Evolutionary conservation across 2,329 filamentous ascomycete species (phyloP).

Genomic region (Rutstroemia sp.): DNA sequence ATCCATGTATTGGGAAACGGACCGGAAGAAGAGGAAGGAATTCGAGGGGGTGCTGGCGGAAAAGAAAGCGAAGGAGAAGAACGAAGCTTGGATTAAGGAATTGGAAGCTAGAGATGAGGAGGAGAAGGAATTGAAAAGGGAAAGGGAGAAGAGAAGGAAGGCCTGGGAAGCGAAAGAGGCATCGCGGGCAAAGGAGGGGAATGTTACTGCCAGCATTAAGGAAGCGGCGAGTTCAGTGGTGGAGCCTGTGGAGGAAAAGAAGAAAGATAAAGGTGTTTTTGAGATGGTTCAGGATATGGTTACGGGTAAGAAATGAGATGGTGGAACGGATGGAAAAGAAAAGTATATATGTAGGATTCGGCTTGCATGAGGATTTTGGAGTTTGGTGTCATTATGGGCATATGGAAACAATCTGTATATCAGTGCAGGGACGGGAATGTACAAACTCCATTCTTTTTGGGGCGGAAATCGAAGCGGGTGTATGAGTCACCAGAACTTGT

Average conservation of each 20-base stretch:
- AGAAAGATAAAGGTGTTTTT: conserved; percentile 14
- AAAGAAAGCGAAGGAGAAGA: conserved; percentile 76
- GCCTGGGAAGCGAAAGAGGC: conserved; percentile 1
- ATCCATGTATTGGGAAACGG: conserved; percentile 75
- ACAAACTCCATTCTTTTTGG: conserved; percentile 8
- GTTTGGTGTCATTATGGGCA: not conserved
- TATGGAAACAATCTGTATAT: conserved; percentile 2
- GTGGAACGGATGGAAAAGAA: not conserved
- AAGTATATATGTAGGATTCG: not conserved
- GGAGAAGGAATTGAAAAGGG: conserved; percentile 52
- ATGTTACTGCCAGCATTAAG: not conserved
- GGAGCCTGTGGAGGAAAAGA: conserved; percentile 10
- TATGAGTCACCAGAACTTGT: not conserved
- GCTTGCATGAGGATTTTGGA: not conserved
- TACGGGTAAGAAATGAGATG: conserved; percentile 9
- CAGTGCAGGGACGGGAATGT: not conserved
- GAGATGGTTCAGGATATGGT: conserved; percentile 14
- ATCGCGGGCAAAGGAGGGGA: not conserved
- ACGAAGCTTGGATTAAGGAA: conserved; percentile 81
- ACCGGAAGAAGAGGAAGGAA: conserved; percentile 73
- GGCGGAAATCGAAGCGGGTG: not conserved
- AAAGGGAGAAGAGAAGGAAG: conserved; percentile 22
- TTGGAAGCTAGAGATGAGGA: conserved; percentile 86
- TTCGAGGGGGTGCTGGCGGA: conserved; percentile 69
- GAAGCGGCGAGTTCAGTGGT: conserved; percentile 7